Base-by-base conservation (phyloP, 176 grass and related monocot species). In the Phyllostachys edulis region DNA sequence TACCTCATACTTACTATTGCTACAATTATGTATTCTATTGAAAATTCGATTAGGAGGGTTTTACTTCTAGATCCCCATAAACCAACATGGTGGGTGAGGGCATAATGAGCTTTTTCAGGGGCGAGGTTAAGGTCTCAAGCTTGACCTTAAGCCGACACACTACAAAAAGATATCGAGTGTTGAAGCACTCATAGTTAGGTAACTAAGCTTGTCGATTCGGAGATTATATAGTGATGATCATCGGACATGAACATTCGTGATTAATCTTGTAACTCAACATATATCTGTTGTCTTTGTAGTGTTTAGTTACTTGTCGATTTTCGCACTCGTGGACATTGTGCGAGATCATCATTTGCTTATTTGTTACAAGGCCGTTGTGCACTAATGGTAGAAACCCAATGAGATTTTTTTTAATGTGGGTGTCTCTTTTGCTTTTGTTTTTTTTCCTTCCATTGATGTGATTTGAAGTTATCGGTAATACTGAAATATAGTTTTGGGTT, bases 391-490 rank as follows among this genome's bases (percentile, higher is more conserved):
- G n/a, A n/a, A n/a, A n/a, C 96, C 96, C 5, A 70, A 92, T 84
- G 96, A 90, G 88, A 99, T 99, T 38, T 89, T 94, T 78, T 93
- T 96, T 78, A 90, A 86, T 83, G 96, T n/a, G n/a, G n/a, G n/a
- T n/a, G n/a, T n/a, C n/a, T n/a, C n/a, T n/a, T n/a, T n/a, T n/a
- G n/a, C n/a, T 65, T 87, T n/a, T 56, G 16, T 55, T 54, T 16
- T 39, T 18, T n/a, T 36, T 47, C n/a, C 15, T 54, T 51, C 10
- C 69, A 38, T 66, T 41, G 5, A 62, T 57, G 38, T 80, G 27
- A 59, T 36, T 79, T 76, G 1, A 51, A 62, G 12, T 78, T 51
- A 26, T 21, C 21, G 1, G 10, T 73, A 37, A 24, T 76, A 18
- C 16, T 82, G 51, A 71, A 72, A 50, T 3, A 38, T 20, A 47